phyloP scores from a whole-genome alignment of 768 basidiomycete species.

The Collybiopsis luxurians region DNA sequence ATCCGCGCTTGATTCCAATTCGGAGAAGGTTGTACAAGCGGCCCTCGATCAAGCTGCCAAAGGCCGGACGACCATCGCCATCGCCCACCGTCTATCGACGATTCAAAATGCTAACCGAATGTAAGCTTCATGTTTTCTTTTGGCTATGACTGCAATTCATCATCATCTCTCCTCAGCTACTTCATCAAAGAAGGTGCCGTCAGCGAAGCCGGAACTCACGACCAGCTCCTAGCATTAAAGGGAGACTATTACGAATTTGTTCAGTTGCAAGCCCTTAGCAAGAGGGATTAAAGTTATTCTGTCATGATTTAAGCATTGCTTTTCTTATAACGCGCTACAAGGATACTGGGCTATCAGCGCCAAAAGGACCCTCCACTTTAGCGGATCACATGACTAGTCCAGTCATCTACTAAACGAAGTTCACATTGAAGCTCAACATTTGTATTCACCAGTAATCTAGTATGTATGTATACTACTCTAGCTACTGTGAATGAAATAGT shows the following conservation, averaged over 20 bases:
- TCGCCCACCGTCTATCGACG: slow-evolving; percentile 91
- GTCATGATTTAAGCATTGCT: background rate
- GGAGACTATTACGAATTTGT: slow-evolving; percentile 86
- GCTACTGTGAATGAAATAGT: no score
- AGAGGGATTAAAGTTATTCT: slow-evolving; percentile 31
- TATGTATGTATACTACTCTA: no score
- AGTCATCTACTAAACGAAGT: no score
- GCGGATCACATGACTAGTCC: no score
- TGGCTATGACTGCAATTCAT: background rate
- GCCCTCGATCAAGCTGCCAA: slow-evolving; percentile 91
- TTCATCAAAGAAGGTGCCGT: slow-evolving; percentile 88
- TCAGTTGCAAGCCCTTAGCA: slow-evolving; percentile 77
- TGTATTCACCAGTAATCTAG: no score
- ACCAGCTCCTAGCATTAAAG: slow-evolving; percentile 62
- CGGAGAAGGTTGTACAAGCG: slow-evolving; percentile 92
- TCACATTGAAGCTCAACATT: no score
- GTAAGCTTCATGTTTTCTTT: slow-evolving; percentile 38
- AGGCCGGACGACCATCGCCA: slow-evolving; percentile 92
- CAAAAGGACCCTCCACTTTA: no score
- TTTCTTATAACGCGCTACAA: slow-evolving; percentile 3
- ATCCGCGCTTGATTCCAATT: slow-evolving; percentile 86
- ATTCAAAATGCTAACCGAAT: slow-evolving; percentile 92
- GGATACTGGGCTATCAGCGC: no score
- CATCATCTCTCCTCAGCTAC: slow-evolving; percentile 47
- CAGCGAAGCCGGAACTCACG: slow-evolving; percentile 85